Base-by-base conservation (phyloP, 2,329 filamentous ascomycete genomes). In the Aureobasidium pullulans region DNA sequence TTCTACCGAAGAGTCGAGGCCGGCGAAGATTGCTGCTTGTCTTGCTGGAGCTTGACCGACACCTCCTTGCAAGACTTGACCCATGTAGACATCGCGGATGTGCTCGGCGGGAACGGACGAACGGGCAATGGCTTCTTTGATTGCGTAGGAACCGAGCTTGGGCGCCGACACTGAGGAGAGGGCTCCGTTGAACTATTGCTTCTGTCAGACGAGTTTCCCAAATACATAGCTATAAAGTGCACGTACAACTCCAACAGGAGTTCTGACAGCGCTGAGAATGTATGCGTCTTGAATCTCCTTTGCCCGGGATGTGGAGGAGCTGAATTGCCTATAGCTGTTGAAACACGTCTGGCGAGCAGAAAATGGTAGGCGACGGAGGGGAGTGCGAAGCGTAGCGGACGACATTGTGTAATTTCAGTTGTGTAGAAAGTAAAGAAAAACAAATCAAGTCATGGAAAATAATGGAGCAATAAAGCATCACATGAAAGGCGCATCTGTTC, bases 61-160 rank as follows among this genome's bases (percentile, higher is more conserved):
- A 16, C 83, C 83, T 46, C 82, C 93, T 73, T 91, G 87, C 42
- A 97, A 81, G 9, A 97, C 94, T 69, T 96, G 96, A 71, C 94
- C 94, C 89, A 97, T 96, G 78, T 97, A 97, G 15, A 97, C 90
- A 75, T 96, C 89, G 64, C 87, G 88, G 69, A 97, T 90, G 71
- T 88, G 88, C 36, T 87, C 84, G 56, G 84, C 73, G 1, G 94
- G 92, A 6, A 97, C 82, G 64, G 85, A 86, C 56, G 92, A 95
- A 75, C 94, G 96, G 66, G 87, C 83, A 57, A 99, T 75, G 31
- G 94, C 94, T 48, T 90, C 88, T 74, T 92, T 94, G 78, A 99
- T 97, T 61, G 92, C 94, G 15, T 86, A 85, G 32, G 93, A 90
- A 65, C 90, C 94, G 48, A 99, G 87, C 69, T 89, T 82, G n/a